These are phyloP conservation scores for Mycena rosella DNA, from an alignment of 768 basidiomycete species.

Conservation along the genomic window DNA sequence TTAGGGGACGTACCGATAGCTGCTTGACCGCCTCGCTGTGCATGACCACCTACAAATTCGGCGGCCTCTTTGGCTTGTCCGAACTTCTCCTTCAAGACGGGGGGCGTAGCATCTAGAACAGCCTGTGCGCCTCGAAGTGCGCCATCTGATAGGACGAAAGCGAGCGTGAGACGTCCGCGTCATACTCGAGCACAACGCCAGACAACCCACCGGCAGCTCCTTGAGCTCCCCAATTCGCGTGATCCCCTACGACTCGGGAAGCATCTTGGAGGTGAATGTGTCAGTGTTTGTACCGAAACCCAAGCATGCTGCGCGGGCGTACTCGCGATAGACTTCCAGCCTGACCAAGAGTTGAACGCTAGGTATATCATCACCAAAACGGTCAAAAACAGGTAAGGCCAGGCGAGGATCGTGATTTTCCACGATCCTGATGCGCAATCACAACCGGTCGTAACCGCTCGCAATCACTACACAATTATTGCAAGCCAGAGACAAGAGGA, in stretches of 20 bases:
- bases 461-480: too few species aligned
- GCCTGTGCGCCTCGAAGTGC: slow-evolving; percentile 18
- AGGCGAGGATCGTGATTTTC: too few species aligned
- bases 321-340: slow-evolving; percentile 18
- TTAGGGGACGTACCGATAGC: slow-evolving; percentile 5
- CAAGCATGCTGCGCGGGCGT: slow-evolving; percentile 8
- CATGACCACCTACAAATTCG: slow-evolving; percentile 21
- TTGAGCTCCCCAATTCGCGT: too few species aligned
- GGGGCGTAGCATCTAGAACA: slow-evolving; percentile 12
- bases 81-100: slow-evolving; percentile 13
- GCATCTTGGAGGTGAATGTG: slow-evolving; percentile 9
- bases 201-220: too few species aligned
- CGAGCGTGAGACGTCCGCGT: too few species aligned
- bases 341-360: slow-evolving; percentile 19
- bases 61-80: slow-evolving; percentile 7
- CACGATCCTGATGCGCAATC: too few species aligned
- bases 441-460: too few species aligned
- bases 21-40: slow-evolving; percentile 19
- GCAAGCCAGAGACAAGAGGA: too few species aligned
- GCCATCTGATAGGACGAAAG: slow-evolving; percentile 11
- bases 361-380: too few species aligned
- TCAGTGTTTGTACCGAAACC: slow-evolving; percentile 14
- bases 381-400: too few species aligned
- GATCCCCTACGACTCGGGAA: too few species aligned
- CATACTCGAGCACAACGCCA: too few species aligned